Conservation (phyloP, 495 filamentous ascomycete species). For the Copromyces sp. region DNA sequence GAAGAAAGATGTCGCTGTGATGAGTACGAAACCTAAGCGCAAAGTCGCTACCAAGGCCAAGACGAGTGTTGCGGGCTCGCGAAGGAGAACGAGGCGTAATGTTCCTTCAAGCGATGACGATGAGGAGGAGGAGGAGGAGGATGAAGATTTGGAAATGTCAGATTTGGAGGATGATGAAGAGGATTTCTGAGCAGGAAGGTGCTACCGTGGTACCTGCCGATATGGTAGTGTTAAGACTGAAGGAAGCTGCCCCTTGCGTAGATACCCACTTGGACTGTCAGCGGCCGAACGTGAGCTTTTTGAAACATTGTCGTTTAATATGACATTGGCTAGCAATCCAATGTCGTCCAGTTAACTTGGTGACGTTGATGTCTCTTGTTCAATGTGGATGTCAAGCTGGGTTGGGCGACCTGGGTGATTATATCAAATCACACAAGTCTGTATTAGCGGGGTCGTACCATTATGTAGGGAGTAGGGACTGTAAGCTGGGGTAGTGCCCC, state of each 20-base stretch:
- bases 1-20: slow-evolving; percentile 4
- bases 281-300: too few species aligned
- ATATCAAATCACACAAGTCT: neutral
- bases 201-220: neutral
- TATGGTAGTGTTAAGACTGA: too few species aligned
- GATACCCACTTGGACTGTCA: too few species aligned
- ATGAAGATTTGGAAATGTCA: neutral
- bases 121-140: slow-evolving; percentile 9
- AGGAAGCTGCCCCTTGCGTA: too few species aligned
- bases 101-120: slow-evolving; percentile 13
- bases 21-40: slow-evolving; percentile 16
- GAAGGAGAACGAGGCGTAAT: slow-evolving; percentile 14
- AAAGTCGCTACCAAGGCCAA: slow-evolving; percentile 8
- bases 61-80: neutral
- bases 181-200: neutral
- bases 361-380: too few species aligned
- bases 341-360: too few species aligned
- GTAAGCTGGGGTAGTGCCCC: neutral
- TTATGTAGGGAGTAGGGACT: neutral
- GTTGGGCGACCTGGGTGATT: neutral
- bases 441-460: neutral
- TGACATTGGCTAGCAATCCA: too few species aligned
- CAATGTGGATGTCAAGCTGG: neutral
- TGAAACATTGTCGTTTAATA: too few species aligned
- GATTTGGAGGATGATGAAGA: neutral